Evolutionary conservation across 2,329 filamentous ascomycete species (phyloP).

Genomic region (Hysterium pulicare): DNA sequence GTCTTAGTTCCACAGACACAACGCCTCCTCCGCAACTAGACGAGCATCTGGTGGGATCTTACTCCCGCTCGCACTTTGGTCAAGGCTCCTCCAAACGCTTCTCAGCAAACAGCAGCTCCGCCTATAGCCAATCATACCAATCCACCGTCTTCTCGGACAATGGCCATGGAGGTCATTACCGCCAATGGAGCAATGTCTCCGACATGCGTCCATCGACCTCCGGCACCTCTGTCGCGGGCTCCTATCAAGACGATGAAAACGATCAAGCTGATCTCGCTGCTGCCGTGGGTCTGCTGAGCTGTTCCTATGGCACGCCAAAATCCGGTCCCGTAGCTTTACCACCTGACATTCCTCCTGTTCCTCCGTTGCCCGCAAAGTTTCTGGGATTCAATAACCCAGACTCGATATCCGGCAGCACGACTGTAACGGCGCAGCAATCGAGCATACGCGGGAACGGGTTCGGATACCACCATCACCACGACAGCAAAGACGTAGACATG

Average conservation of each 20-base stretch:
- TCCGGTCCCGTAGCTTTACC: constrained; percentile 61
- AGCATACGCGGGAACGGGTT: constrained; percentile 63
- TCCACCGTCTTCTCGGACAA: constrained; percentile 61
- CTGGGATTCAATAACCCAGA: constrained; percentile 56
- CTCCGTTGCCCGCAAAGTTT: constrained; percentile 78
- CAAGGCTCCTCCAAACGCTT: constrained; percentile 44
- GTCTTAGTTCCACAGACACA: constrained; percentile 84
- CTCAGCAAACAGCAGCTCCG: constrained; percentile 48
- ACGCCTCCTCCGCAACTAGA: constrained; percentile 82
- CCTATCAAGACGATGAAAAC: constrained; percentile 65
- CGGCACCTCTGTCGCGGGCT: constrained; percentile 55
- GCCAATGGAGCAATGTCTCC: constrained; percentile 67
- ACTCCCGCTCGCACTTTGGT: constrained; percentile 32
- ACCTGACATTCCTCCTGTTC: constrained; percentile 79
- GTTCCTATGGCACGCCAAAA: constrained; percentile 81
- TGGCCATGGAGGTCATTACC: constrained; percentile 58
- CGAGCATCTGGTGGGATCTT: constrained; percentile 54
- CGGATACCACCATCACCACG: constrained; percentile 46
- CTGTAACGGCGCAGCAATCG: constrained; percentile 55
- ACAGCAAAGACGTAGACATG: constrained; percentile 47
- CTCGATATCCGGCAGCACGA: constrained; percentile 57
- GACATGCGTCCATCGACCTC: constrained; percentile 77
- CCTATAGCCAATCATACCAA: constrained; percentile 74
- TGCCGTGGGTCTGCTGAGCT: constrained; percentile 84
- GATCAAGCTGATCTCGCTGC: constrained; percentile 79